Evolutionary conservation across 495 filamentous ascomycete genomes (phyloP), one percentile per base, ranked within the genome.

Genomic region (Lindgomyces ingoldianus): DNA sequence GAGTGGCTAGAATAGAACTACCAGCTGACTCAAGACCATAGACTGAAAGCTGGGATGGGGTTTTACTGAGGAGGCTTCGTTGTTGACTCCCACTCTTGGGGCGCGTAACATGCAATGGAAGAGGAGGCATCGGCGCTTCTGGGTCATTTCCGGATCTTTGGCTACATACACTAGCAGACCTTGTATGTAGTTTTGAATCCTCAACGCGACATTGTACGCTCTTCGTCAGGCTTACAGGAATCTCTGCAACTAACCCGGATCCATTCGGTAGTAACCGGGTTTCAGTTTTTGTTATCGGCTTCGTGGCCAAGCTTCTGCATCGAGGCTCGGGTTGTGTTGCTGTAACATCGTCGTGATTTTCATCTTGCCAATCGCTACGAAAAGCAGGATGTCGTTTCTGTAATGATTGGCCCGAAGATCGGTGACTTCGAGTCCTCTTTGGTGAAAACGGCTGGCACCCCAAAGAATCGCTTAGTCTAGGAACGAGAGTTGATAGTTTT

Each of bases 1-100:
- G 62, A 30, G 53, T 67, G 2, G 47, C 55, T 6, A 70, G 59
- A 33, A 70, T 64, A 29, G 62, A 66, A 30, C 67, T 70, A 16
- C 55, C 36, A 26, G 44, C 55, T 0, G 67, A 70, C 24, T 70
- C 67, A 64, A 41, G 45, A 33, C 67, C 67, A 0, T 57, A 70
- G 8, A 67, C 39, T 0, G 67, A 70, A 18, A 54, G 6, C 1
- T 49, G 55, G 11, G 67, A 66, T n/a, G 67, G 58, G 45, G 55
- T 69, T 1, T 56, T 54, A 26, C 42, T 56, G 1, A 65, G 54
- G 14, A 64, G 29, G 55, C 48, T 56, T n/a, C 53, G 56, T 33
- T 41, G 30, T 16, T 29, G 21, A 21, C 2, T 25, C 39, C 53
- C 25, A 22, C 24, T 50, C 42, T 59, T 67, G 19, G 55, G 19